Percentiles rank a stretch among this genome's conserved stretches.
Evolutionary conservation across 2,329 filamentous ascomycete genomes (phyloP).

Genomic region (Xylaria sp.): DNA sequence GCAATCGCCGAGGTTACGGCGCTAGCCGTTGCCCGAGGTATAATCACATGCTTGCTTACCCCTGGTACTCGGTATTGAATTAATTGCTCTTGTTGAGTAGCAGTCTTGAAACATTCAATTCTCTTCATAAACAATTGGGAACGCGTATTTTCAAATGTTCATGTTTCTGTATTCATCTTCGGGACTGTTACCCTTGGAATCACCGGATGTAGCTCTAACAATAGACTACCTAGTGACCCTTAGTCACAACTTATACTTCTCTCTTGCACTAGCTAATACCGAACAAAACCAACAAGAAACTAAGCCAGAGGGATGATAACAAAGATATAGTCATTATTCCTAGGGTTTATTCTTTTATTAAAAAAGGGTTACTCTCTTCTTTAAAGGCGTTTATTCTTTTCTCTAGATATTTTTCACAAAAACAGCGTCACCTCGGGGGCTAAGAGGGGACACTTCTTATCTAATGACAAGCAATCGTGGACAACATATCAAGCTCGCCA

Average conservation of each 20-base stretch:
- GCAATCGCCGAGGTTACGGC: conserved; percentile 16
- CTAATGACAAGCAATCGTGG: no score
- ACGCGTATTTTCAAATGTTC: neutral
- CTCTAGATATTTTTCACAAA: no score
- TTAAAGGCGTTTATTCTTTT: no score
- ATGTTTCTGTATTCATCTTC: neutral
- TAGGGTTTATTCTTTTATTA: no score
- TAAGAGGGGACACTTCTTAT: no score
- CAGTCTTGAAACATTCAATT: neutral
- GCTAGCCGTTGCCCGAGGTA: conserved; percentile 15
- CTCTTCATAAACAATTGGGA: neutral
- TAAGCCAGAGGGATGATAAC: no score
- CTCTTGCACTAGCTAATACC: no score
- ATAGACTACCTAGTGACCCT: neutral
- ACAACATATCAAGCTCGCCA: no score
- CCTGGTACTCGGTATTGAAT: neutral
- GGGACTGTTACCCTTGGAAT: neutral
- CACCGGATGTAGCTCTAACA: neutral
- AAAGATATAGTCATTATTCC: no score
- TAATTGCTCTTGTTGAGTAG: neutral
- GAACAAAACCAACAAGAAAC: no score
- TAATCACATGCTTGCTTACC: conserved; percentile 14
- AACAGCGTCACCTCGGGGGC: no score
- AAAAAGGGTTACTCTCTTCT: no score
- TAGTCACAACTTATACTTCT: neutral